These are phyloP conservation scores for Trichosporon sp. DNA, from an alignment of 1,284 basidiomycete genomes.

Conservation along the genomic window DNA sequence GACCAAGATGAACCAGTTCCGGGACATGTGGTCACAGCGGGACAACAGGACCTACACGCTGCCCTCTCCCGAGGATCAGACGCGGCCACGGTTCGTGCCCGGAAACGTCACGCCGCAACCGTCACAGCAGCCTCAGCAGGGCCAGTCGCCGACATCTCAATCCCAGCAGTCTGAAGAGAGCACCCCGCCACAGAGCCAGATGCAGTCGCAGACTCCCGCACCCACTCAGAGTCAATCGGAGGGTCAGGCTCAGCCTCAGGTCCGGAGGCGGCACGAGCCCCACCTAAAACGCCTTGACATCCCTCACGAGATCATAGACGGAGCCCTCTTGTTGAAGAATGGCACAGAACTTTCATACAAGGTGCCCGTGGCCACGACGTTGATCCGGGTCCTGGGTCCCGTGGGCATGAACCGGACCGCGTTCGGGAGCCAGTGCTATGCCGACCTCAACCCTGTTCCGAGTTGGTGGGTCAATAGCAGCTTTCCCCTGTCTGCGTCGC, in stretches of 20 bases:
- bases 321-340: neutral
- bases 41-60: neutral
- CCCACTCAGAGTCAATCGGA: no score
- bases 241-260: no score
- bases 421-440: neutral
- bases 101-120: no score
- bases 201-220: no score
- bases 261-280: no score
- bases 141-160: no score
- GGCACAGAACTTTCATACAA: neutral
- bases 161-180: no score
- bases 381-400: neutral
- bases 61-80: neutral
- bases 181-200: no score
- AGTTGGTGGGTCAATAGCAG: neutral
- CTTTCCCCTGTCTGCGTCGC: neutral
- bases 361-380: neutral
- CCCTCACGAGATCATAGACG: neutral
- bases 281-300: neutral
- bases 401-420: neutral
- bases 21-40: neutral
- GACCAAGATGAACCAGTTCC: neutral
- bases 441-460: neutral
- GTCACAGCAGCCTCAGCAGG: no score
- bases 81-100: neutral